phyloP scores from a whole-genome alignment of 2,329 filamentous ascomycete genomes.

The Blumeria hordei region DNA sequence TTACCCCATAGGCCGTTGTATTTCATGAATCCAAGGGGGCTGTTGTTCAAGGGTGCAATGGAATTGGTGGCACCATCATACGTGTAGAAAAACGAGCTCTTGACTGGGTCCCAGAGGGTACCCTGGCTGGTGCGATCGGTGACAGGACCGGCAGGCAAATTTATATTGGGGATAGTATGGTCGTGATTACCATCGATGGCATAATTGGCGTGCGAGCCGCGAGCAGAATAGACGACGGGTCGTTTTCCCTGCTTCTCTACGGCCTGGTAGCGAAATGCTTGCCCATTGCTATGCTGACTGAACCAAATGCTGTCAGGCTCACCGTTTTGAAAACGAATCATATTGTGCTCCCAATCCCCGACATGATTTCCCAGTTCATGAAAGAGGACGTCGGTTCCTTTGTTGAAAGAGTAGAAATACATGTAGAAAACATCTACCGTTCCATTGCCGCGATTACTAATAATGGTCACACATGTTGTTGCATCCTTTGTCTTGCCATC shows the following conservation, averaged over 20 bases:
- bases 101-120: slow-evolving; percentile 32
- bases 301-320: slow-evolving; percentile 33
- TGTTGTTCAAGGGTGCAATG: slow-evolving; percentile 11
- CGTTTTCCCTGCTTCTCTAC: slow-evolving; percentile 27
- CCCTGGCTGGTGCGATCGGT: slow-evolving; percentile 30
- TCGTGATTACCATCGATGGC: slow-evolving; percentile 33
- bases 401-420: slow-evolving; percentile 16
- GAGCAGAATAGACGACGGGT: slow-evolving; percentile 31
- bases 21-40: slow-evolving; percentile 28
- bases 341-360: slow-evolving; percentile 43
- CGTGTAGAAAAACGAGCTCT: slow-evolving; percentile 29
- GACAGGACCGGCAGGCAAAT: slow-evolving; percentile 27
- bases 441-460: slow-evolving; percentile 31
- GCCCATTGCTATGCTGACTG: slow-evolving; percentile 34
- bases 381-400: slow-evolving; percentile 13
- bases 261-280: slow-evolving; percentile 34
- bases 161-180: slow-evolving; percentile 30
- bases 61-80: slow-evolving; percentile 19
- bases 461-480: slow-evolving; percentile 27
- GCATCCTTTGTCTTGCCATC: slow-evolving; percentile 25
- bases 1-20: slow-evolving; percentile 40
- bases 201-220: slow-evolving; percentile 41
- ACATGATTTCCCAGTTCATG: slow-evolving; percentile 24
- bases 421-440: slow-evolving; percentile 15
- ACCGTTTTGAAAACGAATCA: slow-evolving; percentile 37